Conservation (phyloP, 257 asterid species). For the Agastache rugosa region DNA sequence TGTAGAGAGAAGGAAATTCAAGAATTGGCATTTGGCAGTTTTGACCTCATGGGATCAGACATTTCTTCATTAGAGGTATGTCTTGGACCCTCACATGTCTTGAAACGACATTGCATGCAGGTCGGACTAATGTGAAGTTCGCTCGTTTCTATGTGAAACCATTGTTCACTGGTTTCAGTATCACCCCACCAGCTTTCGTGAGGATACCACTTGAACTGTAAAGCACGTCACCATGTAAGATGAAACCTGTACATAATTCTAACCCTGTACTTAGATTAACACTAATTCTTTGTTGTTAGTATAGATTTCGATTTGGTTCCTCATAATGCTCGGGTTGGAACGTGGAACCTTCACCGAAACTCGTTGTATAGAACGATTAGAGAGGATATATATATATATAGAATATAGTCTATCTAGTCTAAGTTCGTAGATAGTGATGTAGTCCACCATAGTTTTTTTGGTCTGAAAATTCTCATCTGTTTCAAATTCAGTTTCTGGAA, state of each 20-base stretch:
- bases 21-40: slow-evolving; percentile 32
- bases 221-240: slow-evolving; percentile 40
- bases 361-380: slow-evolving; percentile 63
- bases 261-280: slow-evolving; percentile 59
- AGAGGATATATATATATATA: slow-evolving; percentile 36
- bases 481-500: slow-evolving; percentile 27
- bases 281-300: slow-evolving; percentile 62
- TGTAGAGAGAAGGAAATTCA: slow-evolving; percentile 38
- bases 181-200: slow-evolving; percentile 27
- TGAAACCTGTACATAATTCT: slow-evolving; percentile 63
- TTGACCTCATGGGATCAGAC: slow-evolving; percentile 30
- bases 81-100: slow-evolving; percentile 24
- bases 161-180: slow-evolving; percentile 15
- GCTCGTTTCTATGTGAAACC: slow-evolving; percentile 27
- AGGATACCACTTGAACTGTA: slow-evolving; percentile 35
- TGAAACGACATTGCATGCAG: slow-evolving; percentile 14
- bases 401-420: slow-evolving; percentile 39
- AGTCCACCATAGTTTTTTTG: slow-evolving; percentile 45
- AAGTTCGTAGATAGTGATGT: slow-evolving; percentile 41
- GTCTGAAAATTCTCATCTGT: slow-evolving; percentile 32
- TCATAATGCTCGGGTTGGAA: slow-evolving; percentile 37
- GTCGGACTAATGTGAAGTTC: slow-evolving; percentile 28
- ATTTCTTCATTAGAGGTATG: slow-evolving; percentile 35
- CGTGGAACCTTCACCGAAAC: slow-evolving; percentile 47
- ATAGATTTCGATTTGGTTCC: slow-evolving; percentile 50